phyloP scores from a whole-genome alignment of 2,329 filamentous ascomycete genomes.

The Albifimbria verrucaria region DNA sequence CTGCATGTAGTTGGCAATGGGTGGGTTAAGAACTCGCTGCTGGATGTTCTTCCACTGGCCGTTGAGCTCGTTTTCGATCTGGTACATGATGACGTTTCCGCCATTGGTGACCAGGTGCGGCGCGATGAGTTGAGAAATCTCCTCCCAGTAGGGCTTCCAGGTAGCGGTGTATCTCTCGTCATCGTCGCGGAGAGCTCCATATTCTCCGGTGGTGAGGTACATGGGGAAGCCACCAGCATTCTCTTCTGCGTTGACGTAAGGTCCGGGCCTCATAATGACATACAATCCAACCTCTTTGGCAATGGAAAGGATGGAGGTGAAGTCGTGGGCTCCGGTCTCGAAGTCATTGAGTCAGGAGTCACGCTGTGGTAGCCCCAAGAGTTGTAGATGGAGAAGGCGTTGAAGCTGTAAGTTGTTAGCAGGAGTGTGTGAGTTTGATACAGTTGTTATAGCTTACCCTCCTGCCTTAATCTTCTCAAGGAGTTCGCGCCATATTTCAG shows the following conservation, averaged over 20 bases:
- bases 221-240: constrained; percentile 60
- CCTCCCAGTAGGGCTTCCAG: constrained; percentile 51
- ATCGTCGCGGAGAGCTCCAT: constrained; percentile 50
- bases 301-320: constrained; percentile 43
- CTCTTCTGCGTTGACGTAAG: constrained; percentile 62
- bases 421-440: too few species aligned
- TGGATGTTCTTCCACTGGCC: constrained; percentile 38
- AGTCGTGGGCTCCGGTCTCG: constrained; percentile 36
- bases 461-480: constrained; percentile 40
- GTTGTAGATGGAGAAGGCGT: constrained; percentile 39
- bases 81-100: constrained; percentile 52
- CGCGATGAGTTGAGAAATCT: constrained; percentile 46
- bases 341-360: constrained; percentile 27
- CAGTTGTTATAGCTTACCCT: constrained; percentile 20
- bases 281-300: constrained; percentile 44
- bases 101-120: constrained; percentile 55
- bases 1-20: constrained; percentile 54
- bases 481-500: constrained; percentile 37
- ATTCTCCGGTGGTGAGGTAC: constrained; percentile 60
- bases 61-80: constrained; percentile 53
- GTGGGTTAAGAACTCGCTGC: constrained; percentile 43
- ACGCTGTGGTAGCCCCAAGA: constrained; percentile 39
- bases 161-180: constrained; percentile 50
- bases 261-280: constrained; percentile 49
- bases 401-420: constrained; percentile 27